phyloP scores from a whole-genome alignment of 2,329 filamentous ascomycete species.

The Aspergillus fructus region DNA sequence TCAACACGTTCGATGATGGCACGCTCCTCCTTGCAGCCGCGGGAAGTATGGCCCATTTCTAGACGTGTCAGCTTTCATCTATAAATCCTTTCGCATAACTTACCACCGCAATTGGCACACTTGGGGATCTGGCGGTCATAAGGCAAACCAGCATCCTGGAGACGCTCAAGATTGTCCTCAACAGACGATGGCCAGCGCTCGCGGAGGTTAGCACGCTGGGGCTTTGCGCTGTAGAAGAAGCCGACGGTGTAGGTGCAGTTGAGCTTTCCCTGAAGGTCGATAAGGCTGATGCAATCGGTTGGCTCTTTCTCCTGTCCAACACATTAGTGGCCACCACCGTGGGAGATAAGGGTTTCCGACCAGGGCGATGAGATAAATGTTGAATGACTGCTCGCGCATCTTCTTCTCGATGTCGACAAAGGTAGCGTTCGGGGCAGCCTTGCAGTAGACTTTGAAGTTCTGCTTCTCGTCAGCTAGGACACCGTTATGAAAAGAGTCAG shows the following conservation, averaged over 20 bases:
- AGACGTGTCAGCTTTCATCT: not conserved
- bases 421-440: conserved; percentile 46
- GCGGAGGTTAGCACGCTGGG: conserved; percentile 47
- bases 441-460: conserved; percentile 52
- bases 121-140: conserved; percentile 52
- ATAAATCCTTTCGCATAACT: conserved; percentile 6
- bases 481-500: too few relatives aligned
- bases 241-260: conserved; percentile 52
- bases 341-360: conserved; percentile 25
- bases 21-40: conserved; percentile 51
- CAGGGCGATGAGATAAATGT: conserved; percentile 54
- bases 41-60: conserved; percentile 51
- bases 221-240: conserved; percentile 48
- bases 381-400: conserved; percentile 49
- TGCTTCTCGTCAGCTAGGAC: conserved; percentile 21
- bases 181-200: conserved; percentile 50
- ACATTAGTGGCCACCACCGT: not conserved
- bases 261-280: conserved; percentile 54
- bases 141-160: conserved; percentile 52
- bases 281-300: conserved; percentile 47
- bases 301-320: conserved; percentile 40
- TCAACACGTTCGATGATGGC: conserved; percentile 38
- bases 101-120: conserved; percentile 52
- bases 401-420: conserved; percentile 52
- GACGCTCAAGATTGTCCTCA: conserved; percentile 53